Conservation (phyloP, 2,329 filamentous ascomycete species). For the Botrytis porri region DNA sequence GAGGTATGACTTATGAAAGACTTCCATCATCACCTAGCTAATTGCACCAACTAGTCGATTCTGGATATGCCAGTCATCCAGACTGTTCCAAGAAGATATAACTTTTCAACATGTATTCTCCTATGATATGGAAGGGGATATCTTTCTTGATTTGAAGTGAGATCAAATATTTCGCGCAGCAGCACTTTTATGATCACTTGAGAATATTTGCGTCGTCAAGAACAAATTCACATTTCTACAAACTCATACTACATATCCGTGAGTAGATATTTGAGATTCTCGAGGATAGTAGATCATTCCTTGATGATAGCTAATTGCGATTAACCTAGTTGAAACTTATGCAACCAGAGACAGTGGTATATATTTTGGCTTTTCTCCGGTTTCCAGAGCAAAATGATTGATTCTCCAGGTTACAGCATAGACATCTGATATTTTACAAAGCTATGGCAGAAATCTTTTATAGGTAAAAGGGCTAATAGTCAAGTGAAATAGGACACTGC, state of each 20-base stretch:
- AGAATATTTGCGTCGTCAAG: background rate
- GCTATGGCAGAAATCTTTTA: background rate
- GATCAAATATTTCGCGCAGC: background rate
- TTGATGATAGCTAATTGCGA: background rate
- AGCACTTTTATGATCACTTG: background rate
- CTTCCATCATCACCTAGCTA: background rate
- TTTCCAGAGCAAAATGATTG: background rate
- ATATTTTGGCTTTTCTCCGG: background rate
- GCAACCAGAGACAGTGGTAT: background rate
- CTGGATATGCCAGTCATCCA: background rate
- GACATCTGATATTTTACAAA: background rate
- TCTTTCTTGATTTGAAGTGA: background rate
- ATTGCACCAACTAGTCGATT: background rate
- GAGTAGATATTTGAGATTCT: accelerated
- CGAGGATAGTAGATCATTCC: background rate
- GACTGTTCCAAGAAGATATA: background rate
- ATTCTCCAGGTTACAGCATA: background rate
- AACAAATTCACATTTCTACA: background rate
- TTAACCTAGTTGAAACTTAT: background rate
- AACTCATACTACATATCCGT: background rate
- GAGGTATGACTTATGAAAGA: too few species aligned
- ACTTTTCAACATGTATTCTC: accelerated
- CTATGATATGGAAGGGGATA: background rate
- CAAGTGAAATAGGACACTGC: background rate
- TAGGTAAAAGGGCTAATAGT: background rate